Evolutionary conservation across 2,329 filamentous ascomycete species (phyloP).

Genomic region (Sclerotinia glacialis): DNA sequence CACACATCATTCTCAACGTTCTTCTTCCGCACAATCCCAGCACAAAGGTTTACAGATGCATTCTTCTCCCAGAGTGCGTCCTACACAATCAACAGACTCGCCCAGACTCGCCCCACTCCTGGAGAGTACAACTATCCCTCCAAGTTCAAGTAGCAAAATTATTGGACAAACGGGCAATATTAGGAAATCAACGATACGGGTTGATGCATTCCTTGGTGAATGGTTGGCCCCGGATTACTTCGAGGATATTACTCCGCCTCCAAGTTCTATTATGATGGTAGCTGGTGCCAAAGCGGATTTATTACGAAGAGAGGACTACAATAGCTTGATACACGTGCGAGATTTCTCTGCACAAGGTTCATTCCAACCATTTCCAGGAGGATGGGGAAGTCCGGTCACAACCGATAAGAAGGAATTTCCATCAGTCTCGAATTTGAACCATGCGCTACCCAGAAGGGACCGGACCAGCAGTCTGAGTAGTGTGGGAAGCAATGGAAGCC

Average conservation of each 20-base stretch:
- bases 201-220: constrained; percentile 92
- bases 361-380: constrained; percentile 41
- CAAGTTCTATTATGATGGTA: constrained; percentile 81
- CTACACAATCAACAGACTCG: constrained; percentile 32
- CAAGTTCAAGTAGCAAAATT: constrained; percentile 24
- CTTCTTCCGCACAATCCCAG: constrained; percentile 22
- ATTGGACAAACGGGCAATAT: constrained; percentile 37
- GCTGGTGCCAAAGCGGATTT: constrained; percentile 85
- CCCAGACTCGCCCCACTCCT: constrained; percentile 34
- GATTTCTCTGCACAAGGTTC: constrained; percentile 35
- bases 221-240: constrained; percentile 95
- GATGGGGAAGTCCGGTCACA: constrained; percentile 39
- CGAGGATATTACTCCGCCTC: constrained; percentile 85
- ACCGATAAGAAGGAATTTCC: constrained; percentile 33
- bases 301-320: constrained; percentile 70
- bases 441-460: constrained; percentile 36
- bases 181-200: constrained; percentile 64
- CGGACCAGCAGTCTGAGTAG: constrained; percentile 40
- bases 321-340: constrained; percentile 39
- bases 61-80: constrained; percentile 37
- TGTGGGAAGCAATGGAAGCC: constrained; percentile 34
- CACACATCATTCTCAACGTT: constrained; percentile 37
- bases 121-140: constrained; percentile 29
- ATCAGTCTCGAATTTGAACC: constrained; percentile 32
- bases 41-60: constrained; percentile 30